A percentile compares a stretch with the other conserved stretches of the same genome.
Conservation (phyloP, 106 monocot species). For the Agapanthus africanus region DNA sequence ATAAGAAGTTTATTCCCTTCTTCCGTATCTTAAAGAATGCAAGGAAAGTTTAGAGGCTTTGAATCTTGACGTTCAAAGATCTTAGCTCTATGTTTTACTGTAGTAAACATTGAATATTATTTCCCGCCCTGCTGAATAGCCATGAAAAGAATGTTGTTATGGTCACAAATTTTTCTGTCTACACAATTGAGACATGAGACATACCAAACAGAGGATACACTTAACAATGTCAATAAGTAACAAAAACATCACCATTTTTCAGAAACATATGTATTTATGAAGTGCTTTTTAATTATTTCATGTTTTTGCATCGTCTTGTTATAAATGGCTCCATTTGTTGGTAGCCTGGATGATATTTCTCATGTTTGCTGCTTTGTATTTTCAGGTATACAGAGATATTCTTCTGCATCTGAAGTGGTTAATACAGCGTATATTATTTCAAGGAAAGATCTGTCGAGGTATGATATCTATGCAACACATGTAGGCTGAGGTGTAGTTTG, state of each 20-base stretch:
- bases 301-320: conserved; percentile 2
- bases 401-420: conserved; percentile 39
- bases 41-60: too few relatives aligned
- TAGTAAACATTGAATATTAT: too few relatives aligned
- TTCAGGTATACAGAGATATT: conserved; percentile 61
- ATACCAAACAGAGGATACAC: not conserved
- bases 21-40: too few relatives aligned
- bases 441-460: conserved; percentile 89
- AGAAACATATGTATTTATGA: not conserved
- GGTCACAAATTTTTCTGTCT: conserved; percentile 1
- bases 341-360: not conserved
- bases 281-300: not conserved
- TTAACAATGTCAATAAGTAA: not conserved
- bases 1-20: too few relatives aligned
- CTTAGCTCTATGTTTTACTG: too few relatives aligned
- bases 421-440: conserved; percentile 83
- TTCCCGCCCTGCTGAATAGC: too few relatives aligned
- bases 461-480: not conserved
- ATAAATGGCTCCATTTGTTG: not conserved
- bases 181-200: not conserved
- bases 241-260: not conserved
- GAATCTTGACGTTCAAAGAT: too few relatives aligned
- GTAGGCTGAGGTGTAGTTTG: too few relatives aligned
- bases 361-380: conserved; percentile 6
- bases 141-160: too few relatives aligned